Evolutionary conservation across 2,329 filamentous ascomycete genomes (phyloP).

Genomic region (Lasiodiplodia sp.): DNA sequence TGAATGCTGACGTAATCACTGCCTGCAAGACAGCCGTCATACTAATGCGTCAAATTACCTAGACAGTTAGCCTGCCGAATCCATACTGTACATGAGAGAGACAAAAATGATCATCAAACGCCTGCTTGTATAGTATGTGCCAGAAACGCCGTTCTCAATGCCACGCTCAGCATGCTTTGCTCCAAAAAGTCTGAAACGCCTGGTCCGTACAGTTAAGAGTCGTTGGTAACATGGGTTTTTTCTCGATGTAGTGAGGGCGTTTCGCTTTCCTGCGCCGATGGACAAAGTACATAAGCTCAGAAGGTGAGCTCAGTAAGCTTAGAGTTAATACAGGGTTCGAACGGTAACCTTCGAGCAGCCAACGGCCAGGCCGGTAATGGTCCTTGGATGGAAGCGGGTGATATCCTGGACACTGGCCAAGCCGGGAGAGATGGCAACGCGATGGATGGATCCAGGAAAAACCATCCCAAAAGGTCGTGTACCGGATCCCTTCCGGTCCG

Average conservation of each 20-base stretch:
- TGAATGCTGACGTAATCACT: too few relatives aligned
- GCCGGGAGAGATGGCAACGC: too few relatives aligned
- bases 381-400: too few relatives aligned
- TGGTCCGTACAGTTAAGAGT: neutral
- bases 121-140: neutral
- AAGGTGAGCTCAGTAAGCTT: neutral
- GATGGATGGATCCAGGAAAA: too few relatives aligned
- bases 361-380: neutral
- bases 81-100: neutral
- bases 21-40: too few relatives aligned
- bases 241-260: neutral
- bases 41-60: too few relatives aligned
- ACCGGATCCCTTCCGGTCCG: too few relatives aligned
- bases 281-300: slow-evolving; percentile 4
- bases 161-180: neutral
- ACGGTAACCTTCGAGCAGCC: neutral
- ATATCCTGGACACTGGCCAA: too few relatives aligned
- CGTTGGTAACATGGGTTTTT: neutral
- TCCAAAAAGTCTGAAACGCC: neutral
- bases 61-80: neutral
- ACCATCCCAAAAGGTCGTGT: too few relatives aligned
- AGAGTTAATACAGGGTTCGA: neutral
- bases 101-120: neutral
- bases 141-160: neutral
- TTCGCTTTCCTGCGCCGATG: neutral